Evolutionary conservation across 1,284 basidiomycete species (phyloP).

Genomic region (Sutorius eximius): DNA sequence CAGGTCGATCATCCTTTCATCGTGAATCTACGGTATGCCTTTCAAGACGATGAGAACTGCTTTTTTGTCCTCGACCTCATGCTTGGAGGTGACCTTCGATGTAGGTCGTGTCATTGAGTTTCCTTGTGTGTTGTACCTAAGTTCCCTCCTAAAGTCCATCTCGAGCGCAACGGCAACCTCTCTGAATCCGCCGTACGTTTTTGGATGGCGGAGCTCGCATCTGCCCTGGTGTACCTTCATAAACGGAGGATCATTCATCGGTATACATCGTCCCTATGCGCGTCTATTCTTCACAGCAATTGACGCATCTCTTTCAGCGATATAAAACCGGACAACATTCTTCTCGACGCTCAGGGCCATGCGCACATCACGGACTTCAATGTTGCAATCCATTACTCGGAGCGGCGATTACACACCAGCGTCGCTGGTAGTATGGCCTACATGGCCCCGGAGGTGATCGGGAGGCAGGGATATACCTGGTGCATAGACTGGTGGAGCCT

Average conservation of each 20-base stretch:
- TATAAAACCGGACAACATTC: slow-evolving; percentile 95
- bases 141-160: slow-evolving; percentile 64
- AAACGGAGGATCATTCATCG: slow-evolving; percentile 91
- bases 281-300: slow-evolving; percentile 27
- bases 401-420: slow-evolving; percentile 81
- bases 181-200: slow-evolving; percentile 85
- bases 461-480: slow-evolving; percentile 78
- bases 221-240: slow-evolving; percentile 88
- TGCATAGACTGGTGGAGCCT: slow-evolving; percentile 95
- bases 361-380: slow-evolving; percentile 99
- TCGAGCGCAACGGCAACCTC: slow-evolving; percentile 78
- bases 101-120: slow-evolving; percentile 47
- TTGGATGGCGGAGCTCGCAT: slow-evolving; percentile 87
- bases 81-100: slow-evolving; percentile 93
- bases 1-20: slow-evolving; percentile 95
- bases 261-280: slow-evolving; percentile 44
- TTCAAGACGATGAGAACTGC: slow-evolving; percentile 97
- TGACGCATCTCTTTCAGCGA: slow-evolving; percentile 55
- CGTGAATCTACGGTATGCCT: slow-evolving; percentile 94
- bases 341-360: slow-evolving; percentile 90
- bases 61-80: slow-evolving; percentile 98
- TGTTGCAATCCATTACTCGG: slow-evolving; percentile 95
- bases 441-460: slow-evolving; percentile 95
- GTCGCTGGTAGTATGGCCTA: slow-evolving; percentile 98
- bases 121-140: slow-evolving; percentile 6